Conservation (phyloP, 2,329 filamentous ascomycete genomes). For the Diaporthe capsici region DNA sequence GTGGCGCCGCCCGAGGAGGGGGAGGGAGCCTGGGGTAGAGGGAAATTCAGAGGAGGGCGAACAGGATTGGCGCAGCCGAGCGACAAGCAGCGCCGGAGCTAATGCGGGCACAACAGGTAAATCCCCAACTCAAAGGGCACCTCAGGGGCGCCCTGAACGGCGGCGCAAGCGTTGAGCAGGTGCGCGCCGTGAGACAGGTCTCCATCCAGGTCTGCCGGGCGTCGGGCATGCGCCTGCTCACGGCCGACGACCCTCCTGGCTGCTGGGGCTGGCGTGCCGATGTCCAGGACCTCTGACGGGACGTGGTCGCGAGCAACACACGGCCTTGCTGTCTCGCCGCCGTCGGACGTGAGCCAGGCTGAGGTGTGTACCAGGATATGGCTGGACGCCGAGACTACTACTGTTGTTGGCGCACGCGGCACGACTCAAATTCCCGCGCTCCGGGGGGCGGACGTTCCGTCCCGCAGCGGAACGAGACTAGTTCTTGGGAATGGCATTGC, state of each 20-base stretch:
- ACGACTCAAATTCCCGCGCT: neutral
- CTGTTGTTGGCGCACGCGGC: neutral
- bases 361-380: neutral
- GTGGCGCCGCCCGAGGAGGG: neutral
- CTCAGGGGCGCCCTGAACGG: constrained; percentile 64
- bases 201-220: constrained; percentile 62
- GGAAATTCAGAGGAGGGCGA: neutral
- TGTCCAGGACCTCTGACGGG: constrained; percentile 56
- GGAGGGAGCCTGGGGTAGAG: neutral
- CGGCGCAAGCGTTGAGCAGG: constrained; percentile 63
- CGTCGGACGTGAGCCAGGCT: neutral
- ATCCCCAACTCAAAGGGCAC: constrained; percentile 68
- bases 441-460: constrained; percentile 28
- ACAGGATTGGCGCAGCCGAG: constrained; percentile 19
- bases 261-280: constrained; percentile 64
- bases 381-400: neutral
- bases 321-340: constrained; percentile 1
- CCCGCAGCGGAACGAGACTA: constrained; percentile 35
- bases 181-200: constrained; percentile 62
- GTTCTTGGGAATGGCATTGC: constrained; percentile 1
- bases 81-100: constrained; percentile 31
- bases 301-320: neutral
- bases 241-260: constrained; percentile 48
- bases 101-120: constrained; percentile 54
- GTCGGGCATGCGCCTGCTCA: constrained; percentile 60